Conservation (phyloP, 306 rosid species). For the Spatholobus suberectus region DNA sequence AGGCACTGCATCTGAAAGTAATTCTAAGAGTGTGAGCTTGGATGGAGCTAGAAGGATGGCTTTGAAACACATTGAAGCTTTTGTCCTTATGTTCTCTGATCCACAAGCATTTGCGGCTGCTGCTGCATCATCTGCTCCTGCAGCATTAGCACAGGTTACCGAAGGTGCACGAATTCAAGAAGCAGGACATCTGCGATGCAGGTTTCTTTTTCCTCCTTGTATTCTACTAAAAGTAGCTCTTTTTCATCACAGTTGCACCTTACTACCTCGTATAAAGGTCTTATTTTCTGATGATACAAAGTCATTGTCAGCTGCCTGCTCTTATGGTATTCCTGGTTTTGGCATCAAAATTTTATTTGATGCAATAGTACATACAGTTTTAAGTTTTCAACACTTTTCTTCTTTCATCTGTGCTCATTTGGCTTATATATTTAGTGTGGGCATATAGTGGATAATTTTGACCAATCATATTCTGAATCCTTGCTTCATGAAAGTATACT, state of each 20-base stretch:
- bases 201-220: conserved; percentile 55
- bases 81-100: conserved; percentile 85
- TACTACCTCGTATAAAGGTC: neutral
- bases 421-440: neutral
- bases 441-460: neutral
- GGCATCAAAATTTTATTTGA: neutral
- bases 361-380: neutral
- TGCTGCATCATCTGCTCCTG: conserved; percentile 89
- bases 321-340: conserved; percentile 2
- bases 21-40: conserved; percentile 88
- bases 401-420: neutral
- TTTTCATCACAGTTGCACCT: neutral
- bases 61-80: conserved; percentile 89
- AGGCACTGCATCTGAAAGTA: conserved; percentile 76
- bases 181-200: conserved; percentile 99
- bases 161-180: conserved; percentile 96
- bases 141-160: conserved; percentile 88
- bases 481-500: neutral
- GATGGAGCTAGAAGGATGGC: conserved; percentile 97
- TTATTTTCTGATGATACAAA: conserved; percentile 28
- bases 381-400: neutral
- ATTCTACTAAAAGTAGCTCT: conserved; percentile 3
- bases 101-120: conserved; percentile 90
- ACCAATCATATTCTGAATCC: neutral
- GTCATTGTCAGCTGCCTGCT: neutral